Evolutionary conservation across 2,329 filamentous ascomycete genomes (phyloP).

Genomic region (Fusarium lateritium): DNA sequence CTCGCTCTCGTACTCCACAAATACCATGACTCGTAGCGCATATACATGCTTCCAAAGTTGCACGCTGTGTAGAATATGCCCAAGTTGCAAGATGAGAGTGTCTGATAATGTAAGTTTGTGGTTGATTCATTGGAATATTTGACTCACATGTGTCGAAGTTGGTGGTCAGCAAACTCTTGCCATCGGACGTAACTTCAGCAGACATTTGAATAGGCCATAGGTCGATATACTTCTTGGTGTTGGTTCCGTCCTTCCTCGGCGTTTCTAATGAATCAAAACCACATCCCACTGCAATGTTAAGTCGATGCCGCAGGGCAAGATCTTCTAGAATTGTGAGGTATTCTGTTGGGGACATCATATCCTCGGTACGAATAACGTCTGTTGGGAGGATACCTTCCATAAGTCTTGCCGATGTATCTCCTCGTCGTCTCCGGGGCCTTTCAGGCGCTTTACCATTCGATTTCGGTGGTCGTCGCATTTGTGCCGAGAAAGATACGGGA

Average conservation of each 20-base stretch:
- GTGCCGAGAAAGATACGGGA: constrained; percentile 56
- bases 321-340: constrained; percentile 91
- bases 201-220: constrained; percentile 97
- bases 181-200: constrained; percentile 80
- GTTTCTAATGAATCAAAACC: constrained; percentile 84
- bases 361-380: constrained; percentile 77
- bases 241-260: constrained; percentile 70
- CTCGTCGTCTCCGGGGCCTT: constrained; percentile 60
- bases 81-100: constrained; percentile 87
- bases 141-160: constrained; percentile 90
- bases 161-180: constrained; percentile 80
- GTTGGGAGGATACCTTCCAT: constrained; percentile 75
- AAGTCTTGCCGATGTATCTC: constrained; percentile 69
- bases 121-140: background rate
- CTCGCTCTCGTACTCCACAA: constrained; percentile 90
- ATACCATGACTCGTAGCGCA: constrained; percentile 82
- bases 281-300: constrained; percentile 88
- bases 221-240: constrained; percentile 84
- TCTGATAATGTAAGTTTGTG: constrained; percentile 57
- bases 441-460: constrained; percentile 51
- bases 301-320: constrained; percentile 80
- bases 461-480: constrained; percentile 52
- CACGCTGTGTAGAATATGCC: constrained; percentile 86
- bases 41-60: constrained; percentile 84
- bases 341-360: constrained; percentile 76